A percentile compares a stretch with the other conserved stretches of the same genome.
Conservation (phyloP, 225 moss, liverwort and hornwort species). For the Bryum argenteum region DNA sequence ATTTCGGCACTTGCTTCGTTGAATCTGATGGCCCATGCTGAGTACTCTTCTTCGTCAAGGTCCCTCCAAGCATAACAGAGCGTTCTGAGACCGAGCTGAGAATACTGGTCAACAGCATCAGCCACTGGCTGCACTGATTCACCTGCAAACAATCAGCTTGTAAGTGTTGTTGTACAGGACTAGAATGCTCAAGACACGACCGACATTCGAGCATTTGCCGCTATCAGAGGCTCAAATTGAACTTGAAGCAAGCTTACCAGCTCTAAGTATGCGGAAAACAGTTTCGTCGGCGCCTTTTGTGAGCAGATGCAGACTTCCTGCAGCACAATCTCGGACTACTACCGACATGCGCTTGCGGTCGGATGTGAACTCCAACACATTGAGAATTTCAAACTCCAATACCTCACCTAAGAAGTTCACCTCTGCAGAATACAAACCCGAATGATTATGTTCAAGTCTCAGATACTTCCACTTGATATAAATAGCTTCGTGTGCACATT, state of each 20-base stretch:
- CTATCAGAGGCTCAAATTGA: constrained; percentile 17
- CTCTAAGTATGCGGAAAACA: constrained; percentile 64
- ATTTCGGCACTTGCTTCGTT: constrained; percentile 81
- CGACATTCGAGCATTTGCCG: too few species aligned
- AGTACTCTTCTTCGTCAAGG: constrained; percentile 80
- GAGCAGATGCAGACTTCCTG: constrained; percentile 61
- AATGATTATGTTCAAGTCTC: constrained; percentile 4
- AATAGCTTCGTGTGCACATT: not conserved
- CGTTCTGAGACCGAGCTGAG: constrained; percentile 91
- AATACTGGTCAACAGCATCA: constrained; percentile 76
- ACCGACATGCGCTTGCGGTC: constrained; percentile 98
- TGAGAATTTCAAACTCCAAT: constrained; percentile 74
- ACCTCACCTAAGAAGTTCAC: constrained; percentile 65
- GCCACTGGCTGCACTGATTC: constrained; percentile 69
- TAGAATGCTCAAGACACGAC: not conserved
- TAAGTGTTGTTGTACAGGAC: constrained; percentile 20
- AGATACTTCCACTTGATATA: constrained; percentile 12
- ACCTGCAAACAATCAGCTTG: constrained; percentile 47
- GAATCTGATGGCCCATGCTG: constrained; percentile 67
- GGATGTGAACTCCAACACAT: constrained; percentile 91
- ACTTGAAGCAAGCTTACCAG: constrained; percentile 51
- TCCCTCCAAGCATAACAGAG: constrained; percentile 94
- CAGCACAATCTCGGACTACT: constrained; percentile 70
- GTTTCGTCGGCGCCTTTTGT: constrained; percentile 97
- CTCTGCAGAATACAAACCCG: constrained; percentile 49